Base-by-base conservation (phyloP, 108 stramenopile species). In the Fragilariopsis cylindrus region DNA sequence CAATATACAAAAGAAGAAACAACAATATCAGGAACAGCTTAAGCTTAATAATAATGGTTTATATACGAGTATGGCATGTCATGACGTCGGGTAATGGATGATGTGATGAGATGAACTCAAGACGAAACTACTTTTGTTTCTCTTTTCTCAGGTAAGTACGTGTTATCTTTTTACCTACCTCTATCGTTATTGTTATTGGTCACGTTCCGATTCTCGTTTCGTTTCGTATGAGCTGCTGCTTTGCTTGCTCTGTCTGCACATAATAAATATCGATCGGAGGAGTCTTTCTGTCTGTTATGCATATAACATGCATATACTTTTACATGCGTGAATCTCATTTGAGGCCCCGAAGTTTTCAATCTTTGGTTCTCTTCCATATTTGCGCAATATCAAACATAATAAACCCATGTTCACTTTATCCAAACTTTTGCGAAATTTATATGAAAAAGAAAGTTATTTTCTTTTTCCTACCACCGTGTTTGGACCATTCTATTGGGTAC, bases 251-350 rank as follows among this genome's bases (percentile, higher is more conserved):
- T 30, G 30, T 30, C 30, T 30, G 21, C 21, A 21, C 21, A 21
- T 21, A 1, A 21, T 30, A 30, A 30, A 30, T 30, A 30, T 15
- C 52, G n/a, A 53, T 53, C 15, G n/a, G 53, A 15, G n/a, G 12
- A 54, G 53, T 54, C n/a, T 54, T n/a, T 54, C n/a, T 13, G 53
- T 54, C n/a, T 54, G 60, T 19, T 18, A 13, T 12, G 19, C 19
- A 12, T 19, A 63, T 16, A 13, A 15, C 13, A 63, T 18, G 19
- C 12, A 15, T 63, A 13, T 12, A 19, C 19, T 18, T n/a, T 16
- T 18, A 7, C 43, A 57, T 47, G 78, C 78, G 78, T 62, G 71
- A 79, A 79, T 72, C 78, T 79, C 78, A 79, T 79, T 79, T 72
- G 78, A 79, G 48, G 50, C 66, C 72, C 54, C 46, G 30, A 12